Evolutionary conservation across 2,329 filamentous ascomycete species (phyloP), one percentile per base, ranked within the genome.

Genomic region (Ophiostoma himal-ulmi): DNA sequence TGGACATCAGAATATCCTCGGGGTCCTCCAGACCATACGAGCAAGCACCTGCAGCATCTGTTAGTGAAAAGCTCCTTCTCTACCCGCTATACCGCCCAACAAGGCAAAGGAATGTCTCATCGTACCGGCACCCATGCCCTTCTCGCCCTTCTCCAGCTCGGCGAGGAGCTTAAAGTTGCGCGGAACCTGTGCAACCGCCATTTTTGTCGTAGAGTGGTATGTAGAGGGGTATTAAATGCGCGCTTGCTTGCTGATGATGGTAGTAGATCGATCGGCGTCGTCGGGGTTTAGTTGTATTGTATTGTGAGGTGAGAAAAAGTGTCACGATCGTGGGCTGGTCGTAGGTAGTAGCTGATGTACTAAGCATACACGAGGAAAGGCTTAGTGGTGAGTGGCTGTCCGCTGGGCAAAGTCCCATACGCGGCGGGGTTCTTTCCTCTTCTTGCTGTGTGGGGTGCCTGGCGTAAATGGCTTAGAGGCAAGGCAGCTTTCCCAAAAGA

Each of bases 131-230:
- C 95, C 94, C 74, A 95, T 86, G 73, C 95, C 95, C 82, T 99
- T 99, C 84, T 99, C 95, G 78, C 95, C 95, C 84, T 98, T 98
- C 84, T 99, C 95, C 26, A 99, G 86, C 88, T 99, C 95, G 81
- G 97, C 95, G 71, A 99, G 86, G 75, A 99, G 88, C 78, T 94
- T 90, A 80, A 99, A 99, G 83, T 98, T 98, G 79, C 95, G 88
- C 73, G 95, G 95, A 71, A 99, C 88, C 81, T 96, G 75, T 65
- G 78, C 77, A 68, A 76, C 77, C 70, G 77, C 76, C 78, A 80
- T 80, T 44, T 44, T n/a, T 76, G 68, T 68, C 44, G 65, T 22
- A 11, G 10, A 36, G 41, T 20, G 5, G 5, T 20, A 20, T 48
- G 14, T 14, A 6, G 5, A 44, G 41, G 17, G 7, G 17, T 48